These are phyloP conservation scores for Phytopythium litorale DNA, from an alignment of 352 stramenopile genomes.

Conservation along the genomic window DNA sequence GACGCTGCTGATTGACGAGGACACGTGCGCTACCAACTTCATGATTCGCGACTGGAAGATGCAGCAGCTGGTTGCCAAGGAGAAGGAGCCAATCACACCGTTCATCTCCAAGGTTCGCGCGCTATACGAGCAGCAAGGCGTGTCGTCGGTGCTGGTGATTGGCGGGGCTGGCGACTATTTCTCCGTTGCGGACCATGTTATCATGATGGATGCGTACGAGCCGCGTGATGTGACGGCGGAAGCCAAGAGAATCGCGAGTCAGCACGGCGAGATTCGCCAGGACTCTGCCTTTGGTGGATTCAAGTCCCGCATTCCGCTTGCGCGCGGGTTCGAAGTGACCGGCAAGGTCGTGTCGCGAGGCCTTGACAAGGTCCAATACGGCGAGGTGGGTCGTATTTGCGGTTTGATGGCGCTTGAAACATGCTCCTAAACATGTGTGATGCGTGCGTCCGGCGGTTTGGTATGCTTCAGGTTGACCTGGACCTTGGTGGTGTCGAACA, in stretches of 20 bases:
- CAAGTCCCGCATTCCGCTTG: slow-evolving; percentile 44
- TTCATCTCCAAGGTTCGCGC: slow-evolving; percentile 95
- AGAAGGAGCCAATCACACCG: slow-evolving; percentile 97
- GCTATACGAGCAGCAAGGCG: slow-evolving; percentile 82
- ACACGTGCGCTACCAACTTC: slow-evolving; percentile 97
- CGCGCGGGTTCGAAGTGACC: slow-evolving; percentile 49
- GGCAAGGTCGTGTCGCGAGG: slow-evolving; percentile 80
- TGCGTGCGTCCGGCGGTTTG: not conserved
- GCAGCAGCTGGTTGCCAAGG: slow-evolving; percentile 92
- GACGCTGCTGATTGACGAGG: slow-evolving; percentile 95
- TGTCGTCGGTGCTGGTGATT: slow-evolving; percentile 96
- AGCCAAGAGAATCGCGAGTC: slow-evolving; percentile 89
- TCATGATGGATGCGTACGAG: slow-evolving; percentile 96
- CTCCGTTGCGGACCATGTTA: slow-evolving; percentile 93
- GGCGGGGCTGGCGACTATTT: slow-evolving; percentile 97
- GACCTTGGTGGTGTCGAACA: slow-evolving; percentile 85
- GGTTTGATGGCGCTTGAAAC: not conserved
- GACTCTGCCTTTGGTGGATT: slow-evolving; percentile 48
- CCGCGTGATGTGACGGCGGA: slow-evolving; percentile 89
- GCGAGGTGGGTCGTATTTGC: slow-evolving; percentile 45
- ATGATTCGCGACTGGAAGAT: slow-evolving; percentile 98
- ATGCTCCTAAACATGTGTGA: not conserved
- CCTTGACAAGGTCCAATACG: slow-evolving; percentile 79
- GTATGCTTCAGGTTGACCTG: slow-evolving; percentile 58
- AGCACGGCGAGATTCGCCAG: slow-evolving; percentile 52